Evolutionary conservation across 169 alveolate genomes (phyloP).

Genomic region (Plasmodium malariae): DNA sequence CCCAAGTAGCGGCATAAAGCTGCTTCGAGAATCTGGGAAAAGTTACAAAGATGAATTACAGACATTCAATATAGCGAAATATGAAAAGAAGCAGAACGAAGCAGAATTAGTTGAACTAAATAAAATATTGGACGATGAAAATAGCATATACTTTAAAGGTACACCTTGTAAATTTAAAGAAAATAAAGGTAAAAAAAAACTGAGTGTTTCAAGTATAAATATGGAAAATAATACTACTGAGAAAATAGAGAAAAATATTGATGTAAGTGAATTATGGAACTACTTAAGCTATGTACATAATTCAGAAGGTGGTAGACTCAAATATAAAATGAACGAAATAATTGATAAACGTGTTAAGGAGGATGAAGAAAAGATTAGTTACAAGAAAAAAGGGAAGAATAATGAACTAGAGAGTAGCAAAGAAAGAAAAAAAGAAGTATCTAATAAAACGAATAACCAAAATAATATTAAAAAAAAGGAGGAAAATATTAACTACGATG

Average conservation of each 20-base stretch:
- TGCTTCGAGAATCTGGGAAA: neutral
- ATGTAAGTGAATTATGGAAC: slow-evolving; percentile 45
- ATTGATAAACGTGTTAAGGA: neutral
- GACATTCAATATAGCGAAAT: neutral
- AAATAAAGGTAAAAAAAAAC: slow-evolving; percentile 46
- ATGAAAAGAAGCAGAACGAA: slow-evolving; percentile 3
- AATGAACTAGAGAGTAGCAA: neutral
- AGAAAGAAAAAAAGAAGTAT: neutral
- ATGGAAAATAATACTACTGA: slow-evolving; percentile 18
- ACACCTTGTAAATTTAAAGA: slow-evolving; percentile 58
- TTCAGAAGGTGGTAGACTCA: slow-evolving; percentile 41
- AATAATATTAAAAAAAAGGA: neutral
- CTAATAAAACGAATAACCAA: neutral
- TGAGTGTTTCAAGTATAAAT: neutral
- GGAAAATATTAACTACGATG: slow-evolving; percentile 44
- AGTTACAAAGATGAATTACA: neutral
- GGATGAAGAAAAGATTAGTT: neutral
- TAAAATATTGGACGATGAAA: slow-evolving; percentile 10
- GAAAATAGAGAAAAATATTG: slow-evolving; percentile 18
- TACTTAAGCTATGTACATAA: slow-evolving; percentile 56
- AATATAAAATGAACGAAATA: slow-evolving; percentile 30
- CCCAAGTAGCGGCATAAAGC: neutral
- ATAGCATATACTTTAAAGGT: slow-evolving; percentile 18
- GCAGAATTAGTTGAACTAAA: slow-evolving; percentile 21
- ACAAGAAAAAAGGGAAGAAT: neutral